Conservation (phyloP, 345 rosid genomes). For the Eucalyptus guilfoylei region DNA sequence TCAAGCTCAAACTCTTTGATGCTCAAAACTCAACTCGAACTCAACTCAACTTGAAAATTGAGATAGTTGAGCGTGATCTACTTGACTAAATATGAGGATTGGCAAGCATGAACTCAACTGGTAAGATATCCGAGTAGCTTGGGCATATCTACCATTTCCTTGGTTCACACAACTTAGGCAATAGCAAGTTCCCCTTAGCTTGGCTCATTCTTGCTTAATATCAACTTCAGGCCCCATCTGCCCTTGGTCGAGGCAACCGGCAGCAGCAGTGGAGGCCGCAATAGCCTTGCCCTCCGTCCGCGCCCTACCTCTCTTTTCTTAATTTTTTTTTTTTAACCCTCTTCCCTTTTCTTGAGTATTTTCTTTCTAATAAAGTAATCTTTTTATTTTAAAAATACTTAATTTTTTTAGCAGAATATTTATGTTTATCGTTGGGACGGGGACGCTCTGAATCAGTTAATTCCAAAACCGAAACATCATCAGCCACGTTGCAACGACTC, state of each 20-base stretch:
- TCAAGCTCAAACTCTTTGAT: neutral
- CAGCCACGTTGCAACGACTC: neutral
- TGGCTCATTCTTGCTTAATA: neutral
- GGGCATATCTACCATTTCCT: neutral
- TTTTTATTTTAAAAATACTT: neutral
- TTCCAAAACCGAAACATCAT: neutral
- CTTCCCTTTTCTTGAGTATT: neutral
- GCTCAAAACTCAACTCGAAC: neutral
- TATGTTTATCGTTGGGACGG: neutral
- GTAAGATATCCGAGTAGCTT: rapidly evolving
- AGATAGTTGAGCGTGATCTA: neutral
- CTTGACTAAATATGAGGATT: neutral
- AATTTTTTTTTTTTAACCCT: neutral
- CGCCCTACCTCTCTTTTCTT: neutral
- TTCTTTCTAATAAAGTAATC: neutral
- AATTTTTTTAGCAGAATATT: neutral
- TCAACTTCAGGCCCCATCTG: neutral
- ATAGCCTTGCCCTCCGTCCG: neutral
- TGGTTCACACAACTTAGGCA: neutral
- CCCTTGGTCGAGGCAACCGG: neutral
- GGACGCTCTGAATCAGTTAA: neutral
- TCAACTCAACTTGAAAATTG: neutral
- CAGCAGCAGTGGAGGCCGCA: neutral
- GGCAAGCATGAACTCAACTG: too few relatives aligned
- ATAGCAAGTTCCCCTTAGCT: neutral